phyloP scores from a whole-genome alignment of 768 basidiomycete genomes.

The Holtermannia corniformis region DNA sequence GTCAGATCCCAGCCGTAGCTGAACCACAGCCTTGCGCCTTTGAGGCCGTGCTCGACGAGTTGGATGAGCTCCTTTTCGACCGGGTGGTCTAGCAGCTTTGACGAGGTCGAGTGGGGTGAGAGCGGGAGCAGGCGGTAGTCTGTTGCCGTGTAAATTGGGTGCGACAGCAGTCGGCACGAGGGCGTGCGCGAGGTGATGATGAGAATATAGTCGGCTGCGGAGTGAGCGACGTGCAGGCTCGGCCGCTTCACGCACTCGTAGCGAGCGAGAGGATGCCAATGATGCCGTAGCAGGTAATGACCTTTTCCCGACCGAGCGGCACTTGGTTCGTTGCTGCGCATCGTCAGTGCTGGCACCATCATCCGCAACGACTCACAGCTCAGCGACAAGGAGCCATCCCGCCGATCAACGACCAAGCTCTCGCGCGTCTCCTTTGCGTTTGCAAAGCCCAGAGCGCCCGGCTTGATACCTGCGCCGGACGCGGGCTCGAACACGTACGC shows the following conservation, averaged over 20 bases:
- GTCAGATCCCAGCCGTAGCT: conserved; percentile 88
- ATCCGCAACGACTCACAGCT: conserved; percentile 34
- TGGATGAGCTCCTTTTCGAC: conserved; percentile 80
- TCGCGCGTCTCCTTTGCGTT: conserved; percentile 37
- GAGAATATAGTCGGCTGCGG: conserved; percentile 84
- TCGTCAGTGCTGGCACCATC: neutral
- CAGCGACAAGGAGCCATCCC: conserved; percentile 40
- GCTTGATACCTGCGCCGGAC: conserved; percentile 30
- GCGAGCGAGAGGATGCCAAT: conserved; percentile 46
- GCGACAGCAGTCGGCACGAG: conserved; percentile 66
- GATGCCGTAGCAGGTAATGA: conserved; percentile 45
- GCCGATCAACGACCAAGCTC: conserved; percentile 42
- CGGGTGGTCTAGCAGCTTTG: conserved; percentile 61
- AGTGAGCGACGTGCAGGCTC: neutral
- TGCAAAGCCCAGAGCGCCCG: conserved; percentile 11
- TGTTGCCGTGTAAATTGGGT: conserved; percentile 79
- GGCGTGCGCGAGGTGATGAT: conserved; percentile 74
- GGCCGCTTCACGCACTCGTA: conserved; percentile 38
- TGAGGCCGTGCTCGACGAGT: conserved; percentile 75
- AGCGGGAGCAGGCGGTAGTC: conserved; percentile 88
- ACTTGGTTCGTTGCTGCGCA: conserved; percentile 12
- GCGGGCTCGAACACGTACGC: conserved; percentile 33
- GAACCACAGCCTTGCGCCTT: conserved; percentile 72
- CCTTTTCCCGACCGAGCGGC: conserved; percentile 39
- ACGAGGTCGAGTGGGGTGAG: conserved; percentile 56